These are phyloP conservation scores for Salix udensis DNA, from an alignment of 345 rosid species.

Conservation along the genomic window DNA sequence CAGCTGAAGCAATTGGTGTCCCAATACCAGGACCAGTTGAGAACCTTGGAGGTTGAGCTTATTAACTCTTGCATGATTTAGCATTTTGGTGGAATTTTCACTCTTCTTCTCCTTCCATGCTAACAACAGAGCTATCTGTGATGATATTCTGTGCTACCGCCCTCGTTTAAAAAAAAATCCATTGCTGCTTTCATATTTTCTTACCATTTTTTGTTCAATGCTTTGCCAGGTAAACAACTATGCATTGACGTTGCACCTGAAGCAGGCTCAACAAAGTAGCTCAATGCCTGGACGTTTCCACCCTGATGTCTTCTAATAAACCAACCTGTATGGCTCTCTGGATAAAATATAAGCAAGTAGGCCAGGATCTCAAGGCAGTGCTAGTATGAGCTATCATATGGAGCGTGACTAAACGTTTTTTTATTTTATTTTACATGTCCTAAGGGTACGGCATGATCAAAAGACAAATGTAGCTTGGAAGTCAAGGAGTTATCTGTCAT, in stretches of 20 bases:
- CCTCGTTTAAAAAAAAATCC: neutral
- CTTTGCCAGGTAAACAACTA: slow-evolving; percentile 55
- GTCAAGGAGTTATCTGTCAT: neutral
- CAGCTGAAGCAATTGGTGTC: slow-evolving; percentile 65
- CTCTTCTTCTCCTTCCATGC: neutral
- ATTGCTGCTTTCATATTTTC: neutral
- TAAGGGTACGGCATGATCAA: neutral
- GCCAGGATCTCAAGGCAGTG: neutral
- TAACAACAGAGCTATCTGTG: neutral
- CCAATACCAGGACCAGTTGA: slow-evolving; percentile 79
- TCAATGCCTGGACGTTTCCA: slow-evolving; percentile 59
- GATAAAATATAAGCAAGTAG: neutral
- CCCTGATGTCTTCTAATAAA: slow-evolving; percentile 67
- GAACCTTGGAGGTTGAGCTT: slow-evolving; percentile 65
- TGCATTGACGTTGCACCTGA: slow-evolving; percentile 63
- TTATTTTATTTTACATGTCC: neutral
- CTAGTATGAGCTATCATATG: neutral
- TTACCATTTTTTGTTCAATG: neutral
- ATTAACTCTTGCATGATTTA: neutral
- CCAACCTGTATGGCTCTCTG: too few relatives aligned
- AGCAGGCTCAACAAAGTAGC: slow-evolving; percentile 38
- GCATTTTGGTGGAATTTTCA: neutral
- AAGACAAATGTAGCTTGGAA: neutral
- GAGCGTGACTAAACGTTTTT: neutral
- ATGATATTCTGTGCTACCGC: neutral